phyloP scores from a whole-genome alignment of 768 basidiomycete species.

The Cystofilobasidium capitatum region DNA sequence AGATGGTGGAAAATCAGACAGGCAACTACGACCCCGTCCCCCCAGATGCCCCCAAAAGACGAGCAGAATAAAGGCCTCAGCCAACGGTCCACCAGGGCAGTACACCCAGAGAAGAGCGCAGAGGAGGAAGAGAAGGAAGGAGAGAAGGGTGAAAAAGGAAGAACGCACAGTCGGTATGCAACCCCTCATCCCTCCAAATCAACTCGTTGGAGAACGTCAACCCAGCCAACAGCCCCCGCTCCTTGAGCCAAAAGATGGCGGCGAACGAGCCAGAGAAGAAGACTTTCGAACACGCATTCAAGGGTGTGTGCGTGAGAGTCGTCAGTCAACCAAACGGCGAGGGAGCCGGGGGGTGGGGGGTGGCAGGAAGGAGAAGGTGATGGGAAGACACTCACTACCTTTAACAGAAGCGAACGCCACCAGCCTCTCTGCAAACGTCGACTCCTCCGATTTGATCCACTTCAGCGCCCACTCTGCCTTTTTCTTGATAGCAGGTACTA shows the following conservation, averaged over 20 bases:
- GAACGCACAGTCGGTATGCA: conserved; percentile 63
- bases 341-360: no score
- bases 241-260: conserved; percentile 93
- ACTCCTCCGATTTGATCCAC: conserved; percentile 75
- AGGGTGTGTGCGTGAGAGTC: no score
- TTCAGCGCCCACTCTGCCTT: conserved; percentile 91
- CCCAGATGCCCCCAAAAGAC: background rate
- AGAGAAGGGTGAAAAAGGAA: no score
- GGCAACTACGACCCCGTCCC: conserved; percentile 11
- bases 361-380: no score
- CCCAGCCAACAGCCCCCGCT: conserved; percentile 90
- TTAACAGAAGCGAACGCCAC: conserved; percentile 92
- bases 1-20: conserved; percentile 48
- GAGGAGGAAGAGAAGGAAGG: no score
- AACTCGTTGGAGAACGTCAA: conserved; percentile 93
- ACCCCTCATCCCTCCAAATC: conserved; percentile 88
- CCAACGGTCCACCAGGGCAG: background rate
- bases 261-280: conserved; percentile 92
- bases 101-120: background rate
- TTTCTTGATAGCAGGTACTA: conserved; percentile 70
- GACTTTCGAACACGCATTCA: no score
- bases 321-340: no score
- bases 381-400: no score
- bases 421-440: conserved; percentile 78
- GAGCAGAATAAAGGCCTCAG: background rate